phyloP scores from a whole-genome alignment of 805 yeast species.

The Pichia sporocuriosa region DNA sequence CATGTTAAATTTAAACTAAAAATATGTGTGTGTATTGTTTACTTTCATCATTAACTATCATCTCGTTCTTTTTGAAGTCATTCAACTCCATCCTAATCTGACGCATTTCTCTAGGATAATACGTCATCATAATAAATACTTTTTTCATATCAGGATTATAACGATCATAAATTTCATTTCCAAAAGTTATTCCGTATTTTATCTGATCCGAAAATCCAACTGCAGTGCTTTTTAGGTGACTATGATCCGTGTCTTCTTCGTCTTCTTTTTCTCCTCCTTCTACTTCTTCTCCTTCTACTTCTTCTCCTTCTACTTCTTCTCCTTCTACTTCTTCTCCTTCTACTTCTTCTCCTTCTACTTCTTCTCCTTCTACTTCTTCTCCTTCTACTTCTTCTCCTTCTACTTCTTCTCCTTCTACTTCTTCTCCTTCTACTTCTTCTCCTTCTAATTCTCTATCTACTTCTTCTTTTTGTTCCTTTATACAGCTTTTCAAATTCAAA shows the following conservation, averaged over 20 bases:
- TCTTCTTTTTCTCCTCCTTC: no score
- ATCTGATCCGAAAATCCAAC: slow-evolving; percentile 41
- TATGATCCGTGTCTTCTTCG: not conserved
- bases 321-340: no score
- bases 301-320: no score
- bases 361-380: no score
- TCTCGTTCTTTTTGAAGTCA: slow-evolving; percentile 50
- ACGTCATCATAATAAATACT: slow-evolving; percentile 34
- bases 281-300: no score
- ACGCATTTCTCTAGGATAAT: slow-evolving; percentile 45
- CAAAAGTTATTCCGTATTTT: slow-evolving; percentile 44
- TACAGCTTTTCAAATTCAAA: slow-evolving; percentile 8
- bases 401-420: no score
- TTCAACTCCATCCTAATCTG: slow-evolving; percentile 61
- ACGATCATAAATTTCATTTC: slow-evolving; percentile 47
- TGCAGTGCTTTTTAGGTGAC: not conserved
- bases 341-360: no score
- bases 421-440: no score
- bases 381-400: no score
- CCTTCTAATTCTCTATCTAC: no score
- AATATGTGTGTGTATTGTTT: slow-evolving; percentile 61
- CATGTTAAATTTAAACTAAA: slow-evolving; percentile 25
- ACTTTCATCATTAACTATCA: slow-evolving; percentile 63
- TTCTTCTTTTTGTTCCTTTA: no score
- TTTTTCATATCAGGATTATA: slow-evolving; percentile 46